Conservation (phyloP, 2,329 filamentous ascomycete species). For the Cylindrodendrum hubeiense region DNA sequence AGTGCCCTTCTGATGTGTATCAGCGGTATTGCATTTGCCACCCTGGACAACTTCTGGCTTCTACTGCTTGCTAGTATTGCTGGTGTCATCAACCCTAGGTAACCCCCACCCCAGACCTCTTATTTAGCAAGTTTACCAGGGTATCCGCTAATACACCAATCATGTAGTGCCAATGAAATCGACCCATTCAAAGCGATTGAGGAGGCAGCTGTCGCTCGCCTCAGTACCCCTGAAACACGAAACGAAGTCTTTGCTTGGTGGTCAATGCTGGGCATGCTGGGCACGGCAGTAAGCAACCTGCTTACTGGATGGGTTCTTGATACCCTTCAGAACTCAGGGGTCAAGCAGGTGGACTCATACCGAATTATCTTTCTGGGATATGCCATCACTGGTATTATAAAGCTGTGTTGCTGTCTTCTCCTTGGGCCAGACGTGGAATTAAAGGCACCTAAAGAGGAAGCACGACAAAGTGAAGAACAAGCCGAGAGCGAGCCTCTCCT, state of each 20-base stretch:
- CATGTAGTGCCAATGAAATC: constrained; percentile 38
- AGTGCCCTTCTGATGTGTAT: constrained; percentile 35
- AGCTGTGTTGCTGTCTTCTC: constrained; percentile 30
- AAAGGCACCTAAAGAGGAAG: neutral
- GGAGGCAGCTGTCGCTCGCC: constrained; percentile 36
- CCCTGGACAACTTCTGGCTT: constrained; percentile 36
- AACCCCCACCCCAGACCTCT: no score
- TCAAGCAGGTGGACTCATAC: constrained; percentile 26
- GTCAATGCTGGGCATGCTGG: constrained; percentile 42
- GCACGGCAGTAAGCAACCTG: constrained; percentile 38
- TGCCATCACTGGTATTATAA: constrained; percentile 29
- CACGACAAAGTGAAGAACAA: neutral
- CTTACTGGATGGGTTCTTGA: constrained; percentile 37
- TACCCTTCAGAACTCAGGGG: constrained; percentile 20
- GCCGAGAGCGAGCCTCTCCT: constrained; percentile 31
- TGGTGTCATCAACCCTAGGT: constrained; percentile 39
- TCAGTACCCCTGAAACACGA: constrained; percentile 35
- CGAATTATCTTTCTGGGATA: constrained; percentile 36
- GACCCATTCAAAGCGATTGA: constrained; percentile 41
- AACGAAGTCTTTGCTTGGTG: constrained; percentile 42
- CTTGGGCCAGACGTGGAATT: constrained; percentile 32
- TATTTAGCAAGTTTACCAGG: no score
- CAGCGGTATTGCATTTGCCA: constrained; percentile 33
- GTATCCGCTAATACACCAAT: neutral
- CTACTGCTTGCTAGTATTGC: constrained; percentile 33